These are phyloP conservation scores for Phytophthora litchii DNA, from an alignment of 352 stramenopile species.

Conservation along the genomic window DNA sequence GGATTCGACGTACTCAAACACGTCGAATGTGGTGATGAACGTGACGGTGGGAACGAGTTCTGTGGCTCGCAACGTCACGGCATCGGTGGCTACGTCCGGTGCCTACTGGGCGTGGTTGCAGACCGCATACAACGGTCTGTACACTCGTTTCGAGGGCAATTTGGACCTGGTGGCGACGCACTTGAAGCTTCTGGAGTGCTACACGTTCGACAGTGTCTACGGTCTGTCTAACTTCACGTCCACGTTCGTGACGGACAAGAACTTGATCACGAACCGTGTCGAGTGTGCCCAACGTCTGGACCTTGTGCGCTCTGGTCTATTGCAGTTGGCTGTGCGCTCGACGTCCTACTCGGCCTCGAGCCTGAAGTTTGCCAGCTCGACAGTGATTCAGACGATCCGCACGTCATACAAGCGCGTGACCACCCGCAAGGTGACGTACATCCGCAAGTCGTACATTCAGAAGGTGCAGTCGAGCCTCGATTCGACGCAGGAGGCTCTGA, in stretches of 20 bases:
- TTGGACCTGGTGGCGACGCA: slow-evolving; percentile 64
- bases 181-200: slow-evolving; percentile 66
- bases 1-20: slow-evolving; percentile 44
- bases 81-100: slow-evolving; percentile 54
- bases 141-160: slow-evolving; percentile 64
- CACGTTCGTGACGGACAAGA: slow-evolving; percentile 58
- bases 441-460: slow-evolving; percentile 45
- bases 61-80: slow-evolving; percentile 46
- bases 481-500: slow-evolving; percentile 27
- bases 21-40: slow-evolving; percentile 43
- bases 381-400: slow-evolving; percentile 47
- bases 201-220: slow-evolving; percentile 64
- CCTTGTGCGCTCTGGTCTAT: slow-evolving; percentile 47
- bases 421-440: slow-evolving; percentile 37
- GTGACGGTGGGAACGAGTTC: slow-evolving; percentile 47
- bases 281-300: slow-evolving; percentile 59
- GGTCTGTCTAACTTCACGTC: slow-evolving; percentile 50
- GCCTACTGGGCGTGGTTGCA: slow-evolving; percentile 70
- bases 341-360: slow-evolving; percentile 48
- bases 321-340: slow-evolving; percentile 50
- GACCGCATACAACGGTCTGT: slow-evolving; percentile 60
- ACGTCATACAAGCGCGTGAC: slow-evolving; percentile 46
- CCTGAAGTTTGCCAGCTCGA: slow-evolving; percentile 52
- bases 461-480: slow-evolving; percentile 39
- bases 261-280: slow-evolving; percentile 54